A percentile compares a stretch with the other conserved stretches of the same genome.
Evolutionary conservation across 2,329 filamentous ascomycete genomes (phyloP).

Genomic region (Pyrenochaeta sp.): DNA sequence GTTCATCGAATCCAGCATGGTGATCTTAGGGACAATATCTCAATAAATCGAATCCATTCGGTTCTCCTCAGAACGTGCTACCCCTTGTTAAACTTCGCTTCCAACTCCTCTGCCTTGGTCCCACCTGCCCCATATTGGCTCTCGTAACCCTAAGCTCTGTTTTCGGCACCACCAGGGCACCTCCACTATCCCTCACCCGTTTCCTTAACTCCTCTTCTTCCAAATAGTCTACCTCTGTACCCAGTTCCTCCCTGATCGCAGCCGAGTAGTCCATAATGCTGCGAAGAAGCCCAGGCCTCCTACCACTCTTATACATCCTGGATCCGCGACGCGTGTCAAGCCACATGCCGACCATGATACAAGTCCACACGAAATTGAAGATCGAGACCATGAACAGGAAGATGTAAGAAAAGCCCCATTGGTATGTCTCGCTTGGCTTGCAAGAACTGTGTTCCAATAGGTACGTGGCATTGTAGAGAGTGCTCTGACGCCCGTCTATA

Average conservation of each 20-base stretch:
- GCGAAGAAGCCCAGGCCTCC: conserved; percentile 38
- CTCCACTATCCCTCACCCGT: conserved; percentile 28
- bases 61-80: conserved; percentile 35
- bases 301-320: conserved; percentile 40
- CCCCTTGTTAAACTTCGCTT: conserved; percentile 33
- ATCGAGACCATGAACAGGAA: conserved; percentile 47
- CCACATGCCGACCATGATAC: conserved; percentile 47
- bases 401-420: conserved; percentile 48
- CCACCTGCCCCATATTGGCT: conserved; percentile 10
- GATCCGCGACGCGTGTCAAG: conserved; percentile 37
- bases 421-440: conserved; percentile 42
- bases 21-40: neutral
- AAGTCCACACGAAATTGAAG: conserved; percentile 45
- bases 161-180: conserved; percentile 34
- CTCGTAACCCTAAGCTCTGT: conserved; percentile 35
- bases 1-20: neutral
- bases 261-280: conserved; percentile 39
- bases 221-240: conserved; percentile 22
- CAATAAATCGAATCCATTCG: neutral
- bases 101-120: conserved; percentile 23
- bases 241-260: conserved; percentile 41
- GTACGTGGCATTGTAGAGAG: conserved; percentile 26
- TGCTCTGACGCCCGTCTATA: conserved; percentile 16
- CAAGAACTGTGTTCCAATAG: conserved; percentile 37
- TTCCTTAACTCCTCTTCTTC: conserved; percentile 34